Conservation (phyloP, 495 filamentous ascomycete species). For the Podospora fimiseda region DNA sequence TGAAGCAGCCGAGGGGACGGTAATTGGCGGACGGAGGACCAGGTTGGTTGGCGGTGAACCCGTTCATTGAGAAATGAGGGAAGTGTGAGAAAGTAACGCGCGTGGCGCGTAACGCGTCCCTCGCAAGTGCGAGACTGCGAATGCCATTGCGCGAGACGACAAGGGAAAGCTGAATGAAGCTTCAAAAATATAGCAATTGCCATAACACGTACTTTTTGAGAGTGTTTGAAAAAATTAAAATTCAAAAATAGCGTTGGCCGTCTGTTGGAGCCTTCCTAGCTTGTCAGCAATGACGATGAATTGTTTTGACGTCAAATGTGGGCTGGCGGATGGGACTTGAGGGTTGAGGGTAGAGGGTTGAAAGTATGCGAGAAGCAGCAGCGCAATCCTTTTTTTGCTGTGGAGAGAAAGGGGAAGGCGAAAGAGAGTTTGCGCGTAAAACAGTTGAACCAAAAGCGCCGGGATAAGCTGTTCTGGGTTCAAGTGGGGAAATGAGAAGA, state of each 20-base stretch:
- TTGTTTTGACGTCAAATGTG: constrained; percentile 9
- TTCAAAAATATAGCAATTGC: neutral
- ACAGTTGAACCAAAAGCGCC: neutral
- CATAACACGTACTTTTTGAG: neutral
- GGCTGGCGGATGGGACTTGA: neutral
- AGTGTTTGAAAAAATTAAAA: neutral
- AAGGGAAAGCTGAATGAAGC: too few species aligned
- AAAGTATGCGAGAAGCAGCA: neutral
- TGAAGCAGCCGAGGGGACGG: too few species aligned
- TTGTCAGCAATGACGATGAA: constrained; percentile 14
- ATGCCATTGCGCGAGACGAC: too few species aligned
- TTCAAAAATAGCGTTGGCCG: neutral
- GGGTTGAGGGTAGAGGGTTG: constrained; percentile 10
- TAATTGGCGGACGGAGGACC: too few species aligned
- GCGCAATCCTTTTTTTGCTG: too few species aligned
- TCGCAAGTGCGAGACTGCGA: neutral
- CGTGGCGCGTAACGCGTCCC: neutral
- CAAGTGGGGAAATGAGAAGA: too few species aligned
- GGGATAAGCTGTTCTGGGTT: neutral
- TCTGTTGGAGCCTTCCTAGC: neutral
- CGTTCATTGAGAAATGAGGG: constrained; percentile 1
- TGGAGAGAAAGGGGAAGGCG: too few species aligned
- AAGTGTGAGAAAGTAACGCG: neutral
- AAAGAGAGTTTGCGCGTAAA: neutral
- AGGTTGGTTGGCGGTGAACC: too few species aligned